These are phyloP conservation scores for Alternaria arborescens DNA, from an alignment of 2,329 filamentous ascomycete species.

Conservation along the genomic window DNA sequence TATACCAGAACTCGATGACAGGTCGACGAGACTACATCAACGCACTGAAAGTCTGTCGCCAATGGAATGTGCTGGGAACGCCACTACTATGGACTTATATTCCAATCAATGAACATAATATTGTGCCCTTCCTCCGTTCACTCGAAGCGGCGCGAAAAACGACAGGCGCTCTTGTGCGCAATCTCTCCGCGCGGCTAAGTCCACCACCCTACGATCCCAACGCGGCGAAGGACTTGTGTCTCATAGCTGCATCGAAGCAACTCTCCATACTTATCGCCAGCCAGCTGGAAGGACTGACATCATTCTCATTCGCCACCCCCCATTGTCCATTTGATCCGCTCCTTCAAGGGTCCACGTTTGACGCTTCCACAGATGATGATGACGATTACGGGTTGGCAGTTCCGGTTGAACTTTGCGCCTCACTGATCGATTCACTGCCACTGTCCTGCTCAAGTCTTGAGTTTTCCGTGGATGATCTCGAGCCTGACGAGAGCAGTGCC, in stretches of 20 bases:
- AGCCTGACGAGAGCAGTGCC: neutral
- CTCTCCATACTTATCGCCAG: neutral
- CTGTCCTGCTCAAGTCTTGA: neutral
- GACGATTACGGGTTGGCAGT: neutral
- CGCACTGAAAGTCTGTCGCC: neutral
- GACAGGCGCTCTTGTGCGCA: neutral
- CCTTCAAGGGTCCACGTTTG: neutral
- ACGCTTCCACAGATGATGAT: fast-evolving
- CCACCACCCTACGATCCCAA: neutral
- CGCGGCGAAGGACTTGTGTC: neutral
- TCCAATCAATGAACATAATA: neutral
- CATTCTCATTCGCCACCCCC: neutral
- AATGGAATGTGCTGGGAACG: neutral
- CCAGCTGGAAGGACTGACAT: neutral
- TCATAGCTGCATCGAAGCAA: neutral
- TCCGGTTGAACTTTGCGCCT: neutral
- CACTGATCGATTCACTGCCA: neutral
- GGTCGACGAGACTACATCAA: neutral
- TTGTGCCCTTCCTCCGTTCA: neutral
- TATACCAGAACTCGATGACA: neutral
- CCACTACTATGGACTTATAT: neutral
- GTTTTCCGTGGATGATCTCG: fast-evolving
- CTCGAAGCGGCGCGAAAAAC: neutral
- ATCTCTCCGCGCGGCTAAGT: neutral
- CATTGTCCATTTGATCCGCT: neutral